Conservation (phyloP, 345 rosid genomes). For the Hibiscus tridactylites region DNA sequence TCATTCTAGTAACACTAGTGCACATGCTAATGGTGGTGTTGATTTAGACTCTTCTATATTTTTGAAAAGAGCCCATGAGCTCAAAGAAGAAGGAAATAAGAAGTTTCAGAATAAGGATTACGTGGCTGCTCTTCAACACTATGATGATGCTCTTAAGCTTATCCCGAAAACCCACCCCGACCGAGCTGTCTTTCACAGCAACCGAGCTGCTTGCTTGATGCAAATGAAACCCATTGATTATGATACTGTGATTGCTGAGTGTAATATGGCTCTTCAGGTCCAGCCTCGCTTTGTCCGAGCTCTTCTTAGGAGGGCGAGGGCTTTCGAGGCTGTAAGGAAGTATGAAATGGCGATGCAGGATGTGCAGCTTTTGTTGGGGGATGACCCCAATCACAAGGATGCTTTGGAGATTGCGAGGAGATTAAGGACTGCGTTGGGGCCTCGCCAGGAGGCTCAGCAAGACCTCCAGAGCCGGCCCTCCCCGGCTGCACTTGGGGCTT, state of each 20-base stretch:
- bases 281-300: conserved; percentile 80
- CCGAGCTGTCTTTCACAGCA: conserved; percentile 87
- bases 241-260: conserved; percentile 74
- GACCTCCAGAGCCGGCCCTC: conserved; percentile 89
- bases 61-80: conserved; percentile 84
- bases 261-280: conserved; percentile 72
- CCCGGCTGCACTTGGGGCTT: conserved; percentile 98
- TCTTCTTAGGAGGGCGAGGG: conserved; percentile 82
- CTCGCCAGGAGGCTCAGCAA: conserved; percentile 71
- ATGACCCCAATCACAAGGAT: conserved; percentile 69
- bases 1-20: conserved; percentile 9
- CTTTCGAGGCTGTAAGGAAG: conserved; percentile 73
- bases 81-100: conserved; percentile 89
- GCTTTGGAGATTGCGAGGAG: conserved; percentile 63
- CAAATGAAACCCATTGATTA: conserved; percentile 95
- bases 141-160: conserved; percentile 62
- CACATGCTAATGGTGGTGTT: conserved; percentile 46
- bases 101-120: conserved; percentile 75
- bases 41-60: conserved; percentile 65
- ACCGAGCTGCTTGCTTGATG: conserved; percentile 93
- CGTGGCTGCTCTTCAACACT: conserved; percentile 75
- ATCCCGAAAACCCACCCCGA: conserved; percentile 76
- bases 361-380: conserved; percentile 57
- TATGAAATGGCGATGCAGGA: conserved; percentile 80
- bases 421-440: conserved; percentile 59